Percentiles rank a stretch among this genome's conserved stretches.
Conservation (phyloP, 257 asterid genomes). For the Cruciata laevipes region DNA sequence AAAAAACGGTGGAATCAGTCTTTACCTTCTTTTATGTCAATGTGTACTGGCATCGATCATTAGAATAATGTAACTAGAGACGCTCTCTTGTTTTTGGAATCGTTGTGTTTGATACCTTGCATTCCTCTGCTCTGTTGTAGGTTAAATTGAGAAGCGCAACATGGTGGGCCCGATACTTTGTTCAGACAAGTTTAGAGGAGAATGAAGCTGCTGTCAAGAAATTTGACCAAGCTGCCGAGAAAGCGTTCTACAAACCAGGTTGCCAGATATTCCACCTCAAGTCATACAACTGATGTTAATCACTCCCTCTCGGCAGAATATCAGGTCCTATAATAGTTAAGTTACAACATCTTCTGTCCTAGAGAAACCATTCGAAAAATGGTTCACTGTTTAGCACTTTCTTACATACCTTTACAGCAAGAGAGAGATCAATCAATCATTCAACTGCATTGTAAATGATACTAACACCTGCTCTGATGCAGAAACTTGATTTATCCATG, state of each 20-base stretch:
- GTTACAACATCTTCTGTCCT: neutral
- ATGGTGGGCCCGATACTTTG: conserved; percentile 71
- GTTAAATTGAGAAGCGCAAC: conserved; percentile 60
- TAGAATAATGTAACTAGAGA: neutral
- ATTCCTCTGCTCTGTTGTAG: conserved; percentile 17
- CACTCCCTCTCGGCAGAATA: neutral
- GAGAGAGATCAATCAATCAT: conserved; percentile 1
- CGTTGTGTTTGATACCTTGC: neutral
- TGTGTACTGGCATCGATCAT: neutral
- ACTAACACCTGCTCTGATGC: conserved; percentile 1
- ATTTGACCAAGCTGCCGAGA: conserved; percentile 54
- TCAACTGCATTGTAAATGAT: neutral
- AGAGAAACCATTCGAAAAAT: neutral
- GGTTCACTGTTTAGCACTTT: neutral
- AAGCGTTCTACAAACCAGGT: conserved; percentile 36
- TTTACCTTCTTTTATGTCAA: neutral
- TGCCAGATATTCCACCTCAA: conserved; percentile 80
- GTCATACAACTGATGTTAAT: conserved; percentile 38
- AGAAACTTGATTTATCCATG: neutral
- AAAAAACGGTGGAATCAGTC: neutral
- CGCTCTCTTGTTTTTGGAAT: neutral
- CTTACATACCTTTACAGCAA: neutral
- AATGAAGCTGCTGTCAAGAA: conserved; percentile 55
- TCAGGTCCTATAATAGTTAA: conserved; percentile 3
- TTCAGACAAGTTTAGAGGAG: conserved; percentile 68